phyloP scores from a whole-genome alignment of 2,329 filamentous ascomycete genomes.

The Microcera coccophila region DNA sequence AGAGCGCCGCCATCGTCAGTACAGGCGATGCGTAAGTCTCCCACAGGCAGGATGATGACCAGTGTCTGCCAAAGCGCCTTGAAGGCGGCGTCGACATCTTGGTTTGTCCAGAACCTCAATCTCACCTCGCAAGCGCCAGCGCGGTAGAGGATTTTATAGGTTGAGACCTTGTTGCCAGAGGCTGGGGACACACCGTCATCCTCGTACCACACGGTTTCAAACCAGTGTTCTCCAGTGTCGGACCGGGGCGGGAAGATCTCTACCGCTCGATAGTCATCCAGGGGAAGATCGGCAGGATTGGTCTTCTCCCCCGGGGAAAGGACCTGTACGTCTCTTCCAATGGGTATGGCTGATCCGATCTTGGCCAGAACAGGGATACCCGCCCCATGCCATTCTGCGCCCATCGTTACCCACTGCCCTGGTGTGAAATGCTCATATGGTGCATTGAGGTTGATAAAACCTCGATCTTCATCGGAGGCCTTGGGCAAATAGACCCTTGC shows the following conservation, averaged over 20 bases:
- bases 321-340: constrained; percentile 37
- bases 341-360: constrained; percentile 37
- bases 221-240: constrained; percentile 20
- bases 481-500: constrained; percentile 60
- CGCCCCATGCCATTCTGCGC: constrained; percentile 41
- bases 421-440: constrained; percentile 55
- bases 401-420: constrained; percentile 38
- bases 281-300: constrained; percentile 37
- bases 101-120: constrained; percentile 27
- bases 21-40: constrained; percentile 25
- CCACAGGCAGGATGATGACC: constrained; percentile 30
- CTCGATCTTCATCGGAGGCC: constrained; percentile 50
- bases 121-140: constrained; percentile 7
- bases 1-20: too few species aligned
- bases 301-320: constrained; percentile 33
- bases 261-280: constrained; percentile 41
- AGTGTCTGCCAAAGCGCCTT: constrained; percentile 33
- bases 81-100: constrained; percentile 33
- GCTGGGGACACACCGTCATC: constrained; percentile 36
- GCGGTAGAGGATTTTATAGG: constrained; percentile 32
- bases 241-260: constrained; percentile 40
- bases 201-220: constrained; percentile 34
- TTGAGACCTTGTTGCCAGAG: constrained; percentile 31
- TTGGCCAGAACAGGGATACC: constrained; percentile 39
- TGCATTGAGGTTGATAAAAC: constrained; percentile 60